phyloP scores from a whole-genome alignment of 495 filamentous ascomycete genomes.

The Aspergillus affinis region DNA sequence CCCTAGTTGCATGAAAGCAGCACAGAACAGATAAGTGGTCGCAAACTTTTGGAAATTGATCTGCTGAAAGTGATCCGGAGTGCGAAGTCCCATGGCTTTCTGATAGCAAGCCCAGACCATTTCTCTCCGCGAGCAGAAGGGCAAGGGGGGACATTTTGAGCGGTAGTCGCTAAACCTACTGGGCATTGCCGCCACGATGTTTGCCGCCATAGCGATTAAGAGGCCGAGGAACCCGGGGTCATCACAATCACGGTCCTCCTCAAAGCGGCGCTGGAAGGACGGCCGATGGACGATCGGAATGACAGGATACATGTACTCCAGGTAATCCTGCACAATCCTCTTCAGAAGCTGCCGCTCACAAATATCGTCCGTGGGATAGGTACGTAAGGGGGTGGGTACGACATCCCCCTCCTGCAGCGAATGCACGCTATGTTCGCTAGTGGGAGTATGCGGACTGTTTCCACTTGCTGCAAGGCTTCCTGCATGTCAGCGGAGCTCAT shows the following conservation, averaged over 20 bases:
- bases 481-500: not conserved
- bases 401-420: not conserved
- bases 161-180: conserved; percentile 19
- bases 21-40: conserved; percentile 22
- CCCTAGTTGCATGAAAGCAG: conserved; percentile 22
- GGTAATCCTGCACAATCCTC: conserved; percentile 23
- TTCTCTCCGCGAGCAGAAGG: conserved; percentile 21
- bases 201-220: conserved; percentile 18
- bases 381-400: not conserved
- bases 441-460: not conserved
- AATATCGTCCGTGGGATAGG: conserved; percentile 17
- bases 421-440: too few species aligned
- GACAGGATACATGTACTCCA: conserved; percentile 23
- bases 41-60: conserved; percentile 28
- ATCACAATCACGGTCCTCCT: conserved; percentile 16
- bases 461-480: not conserved
- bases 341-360: conserved; percentile 22
- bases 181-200: conserved; percentile 25
- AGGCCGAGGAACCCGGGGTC: conserved; percentile 21
- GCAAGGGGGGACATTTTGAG: conserved; percentile 9
- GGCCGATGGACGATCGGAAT: conserved; percentile 26
- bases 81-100: conserved; percentile 15
- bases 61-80: conserved; percentile 21
- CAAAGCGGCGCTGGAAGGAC: conserved; percentile 17
- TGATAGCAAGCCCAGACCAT: conserved; percentile 22